These are phyloP conservation scores for Boletus bicolor DNA, from an alignment of 768 basidiomycete species.

Conservation along the genomic window DNA sequence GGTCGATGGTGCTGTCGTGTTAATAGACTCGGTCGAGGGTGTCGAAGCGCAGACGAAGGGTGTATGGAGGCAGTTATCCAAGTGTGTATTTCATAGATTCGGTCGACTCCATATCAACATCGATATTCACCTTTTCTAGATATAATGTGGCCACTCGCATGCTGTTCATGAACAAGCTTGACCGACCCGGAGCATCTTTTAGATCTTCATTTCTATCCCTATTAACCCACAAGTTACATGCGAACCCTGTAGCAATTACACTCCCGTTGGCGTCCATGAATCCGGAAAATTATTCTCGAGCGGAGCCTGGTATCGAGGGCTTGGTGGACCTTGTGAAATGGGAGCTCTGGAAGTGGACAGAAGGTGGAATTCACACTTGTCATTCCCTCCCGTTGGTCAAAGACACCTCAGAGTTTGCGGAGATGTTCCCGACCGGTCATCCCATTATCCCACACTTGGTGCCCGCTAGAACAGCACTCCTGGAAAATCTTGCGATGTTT, in stretches of 20 bases:
- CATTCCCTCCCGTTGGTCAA: slow-evolving; percentile 50
- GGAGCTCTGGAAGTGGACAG: slow-evolving; percentile 76
- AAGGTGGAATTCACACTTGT: slow-evolving; percentile 42
- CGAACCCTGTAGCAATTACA: slow-evolving; percentile 63
- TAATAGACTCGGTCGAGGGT: slow-evolving; percentile 88
- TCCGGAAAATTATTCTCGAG: slow-evolving; percentile 58
- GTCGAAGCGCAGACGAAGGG: slow-evolving; percentile 89
- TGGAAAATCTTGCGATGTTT: slow-evolving; percentile 78
- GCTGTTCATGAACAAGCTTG: slow-evolving; percentile 85
- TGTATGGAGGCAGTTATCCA: slow-evolving; percentile 84
- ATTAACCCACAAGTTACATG: slow-evolving; percentile 71
- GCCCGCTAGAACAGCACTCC: slow-evolving; percentile 62
- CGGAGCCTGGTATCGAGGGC: slow-evolving; percentile 82
- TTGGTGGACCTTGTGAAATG: slow-evolving; percentile 81
- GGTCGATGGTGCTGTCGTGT: slow-evolving; percentile 83
- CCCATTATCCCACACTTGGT: slow-evolving; percentile 67
- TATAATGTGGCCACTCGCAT: slow-evolving; percentile 78
- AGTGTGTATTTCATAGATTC: slow-evolving; percentile 46
- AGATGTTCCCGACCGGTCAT: slow-evolving; percentile 54
- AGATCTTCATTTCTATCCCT: slow-evolving; percentile 68
- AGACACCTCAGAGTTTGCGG: slow-evolving; percentile 40
- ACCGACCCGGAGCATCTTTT: slow-evolving; percentile 83
- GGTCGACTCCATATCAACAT: not conserved
- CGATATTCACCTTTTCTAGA: slow-evolving; percentile 36
- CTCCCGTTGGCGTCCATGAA: slow-evolving; percentile 80